Conservation (phyloP, 805 yeast species). For the Helenozyma rhizophorensis region DNA sequence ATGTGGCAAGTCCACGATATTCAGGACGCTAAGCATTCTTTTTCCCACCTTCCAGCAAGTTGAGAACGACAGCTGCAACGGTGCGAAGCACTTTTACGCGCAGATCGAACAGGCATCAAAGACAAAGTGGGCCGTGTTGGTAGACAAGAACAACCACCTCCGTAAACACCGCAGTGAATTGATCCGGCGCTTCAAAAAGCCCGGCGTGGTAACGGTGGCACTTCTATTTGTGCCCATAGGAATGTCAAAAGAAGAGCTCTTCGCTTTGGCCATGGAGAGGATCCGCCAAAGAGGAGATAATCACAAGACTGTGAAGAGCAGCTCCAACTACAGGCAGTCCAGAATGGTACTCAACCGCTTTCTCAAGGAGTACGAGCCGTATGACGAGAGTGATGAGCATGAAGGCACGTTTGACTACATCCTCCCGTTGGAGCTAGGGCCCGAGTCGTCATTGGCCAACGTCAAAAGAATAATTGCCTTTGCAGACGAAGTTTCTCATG, state of each 20-base stretch:
- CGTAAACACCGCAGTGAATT: constrained; percentile 64
- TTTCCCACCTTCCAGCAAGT: constrained; percentile 62
- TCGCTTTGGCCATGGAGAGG: constrained; percentile 54
- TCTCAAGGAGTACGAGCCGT: constrained; percentile 61
- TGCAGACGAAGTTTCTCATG: neutral
- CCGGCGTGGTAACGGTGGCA: constrained; percentile 56
- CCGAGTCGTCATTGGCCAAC: constrained; percentile 10
- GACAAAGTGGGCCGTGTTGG: constrained; percentile 47
- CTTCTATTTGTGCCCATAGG: constrained; percentile 54
- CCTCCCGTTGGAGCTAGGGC: constrained; percentile 49
- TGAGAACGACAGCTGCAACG: constrained; percentile 71
- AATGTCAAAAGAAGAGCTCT: constrained; percentile 30
- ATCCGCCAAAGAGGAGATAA: constrained; percentile 74
- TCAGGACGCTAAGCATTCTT: constrained; percentile 52
- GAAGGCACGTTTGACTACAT: constrained; percentile 65
- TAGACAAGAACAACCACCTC: constrained; percentile 83
- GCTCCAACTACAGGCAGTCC: constrained; percentile 46
- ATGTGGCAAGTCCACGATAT: constrained; percentile 89
- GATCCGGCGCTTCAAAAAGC: constrained; percentile 43
- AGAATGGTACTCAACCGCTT: constrained; percentile 70
- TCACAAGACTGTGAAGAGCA: constrained; percentile 74
- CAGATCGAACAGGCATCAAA: constrained; percentile 33
- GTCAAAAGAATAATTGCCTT: constrained; percentile 8
- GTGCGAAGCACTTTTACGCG: constrained; percentile 47
- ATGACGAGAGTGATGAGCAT: constrained; percentile 45